Evolutionary conservation across 2,329 filamentous ascomycete genomes (phyloP), one percentile per base, ranked within the genome.

Genomic region (Pseudophaeomoniella oleicola): DNA sequence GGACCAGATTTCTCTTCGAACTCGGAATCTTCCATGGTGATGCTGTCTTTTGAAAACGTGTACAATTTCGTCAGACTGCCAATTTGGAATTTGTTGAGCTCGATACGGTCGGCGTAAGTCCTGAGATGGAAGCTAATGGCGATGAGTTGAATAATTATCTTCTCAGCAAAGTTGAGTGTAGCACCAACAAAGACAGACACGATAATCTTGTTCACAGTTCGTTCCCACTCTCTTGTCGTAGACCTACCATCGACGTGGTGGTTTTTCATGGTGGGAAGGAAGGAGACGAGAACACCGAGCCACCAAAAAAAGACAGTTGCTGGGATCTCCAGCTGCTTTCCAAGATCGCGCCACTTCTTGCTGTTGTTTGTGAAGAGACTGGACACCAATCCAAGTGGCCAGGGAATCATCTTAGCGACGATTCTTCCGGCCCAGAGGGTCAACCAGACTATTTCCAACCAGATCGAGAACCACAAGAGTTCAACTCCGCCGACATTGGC

Each of bases 331-430:
- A 96, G 69, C 47, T 86, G 77, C 40, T 78, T 78, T 14, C 84
- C 86, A 53, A 94, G 75, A 49, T 93, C 87, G 50, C 77, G 78
- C 87, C 87, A 94, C 54, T 94, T 94, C 62, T 90, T 93, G 50
- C 76, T 71, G 47, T 83, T 88, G 54, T 86, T 90, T 12, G 87
- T 90, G 50, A 85, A 78, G 4, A 88, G 64, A 48, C 78, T 83
- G 4, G 84, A 77, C 12, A 81, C 39, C 1, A 79, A 48, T 2
- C 74, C 71, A 30, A 80, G 68, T 0, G 71, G 64, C 47, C 64
- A 72, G 1, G 78, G 78, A 6, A 82, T 62, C 37, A 63, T 66
- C 56, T 81, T 81, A 5, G 77, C 71, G 11, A 78, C 60, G 34
- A 81, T 69, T 50, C 74, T 59, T 37, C 73, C 80, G 14, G 80